Evolutionary conservation across 2,329 filamentous ascomycete species (phyloP), one percentile per base, ranked within the genome.

Genomic region (Ophiosphaerella korrae): DNA sequence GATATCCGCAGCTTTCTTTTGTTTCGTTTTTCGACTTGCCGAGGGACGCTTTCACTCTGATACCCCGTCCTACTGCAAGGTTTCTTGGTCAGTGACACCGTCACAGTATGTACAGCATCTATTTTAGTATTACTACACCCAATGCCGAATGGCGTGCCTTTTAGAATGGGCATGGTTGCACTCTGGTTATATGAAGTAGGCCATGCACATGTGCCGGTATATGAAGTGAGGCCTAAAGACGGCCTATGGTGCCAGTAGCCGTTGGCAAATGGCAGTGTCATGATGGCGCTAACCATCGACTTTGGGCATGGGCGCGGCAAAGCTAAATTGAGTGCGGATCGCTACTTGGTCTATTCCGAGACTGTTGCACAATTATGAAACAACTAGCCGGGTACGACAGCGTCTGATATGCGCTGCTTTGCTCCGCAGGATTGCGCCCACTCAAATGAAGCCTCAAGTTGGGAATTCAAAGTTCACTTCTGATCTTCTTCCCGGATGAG

Each of bases 11-110:
- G 46, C 42, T 36, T 43, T 54, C 48, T 48, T 41, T 43, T 52
- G 44, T 51, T 48, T 52, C 33, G 14, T 39, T 43, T 53, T 38
- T 34, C 12, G 38, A 35, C 29, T 26, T 50, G 39, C 44, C 48
- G 52, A 60, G 38, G 59, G 58, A 57, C 44, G 52, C 48, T 48
- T 61, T 62, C 56, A 55, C 65, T 61, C 58, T 69, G 67, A 70
- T 70, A 70, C 67, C 67, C 62, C 63, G 56, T 54, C 53, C 49
- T 48, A 18, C 41, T 42, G 48, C 52, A 45, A 45, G 41, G 45
- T 42, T 40, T 51, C 31, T 50, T 59, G 38, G 42, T 48, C 45
- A 35, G 26, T 40, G 44, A 34, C 48, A 45, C 44, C 16, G 49
- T 37, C 44, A 46, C 38, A 46, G 34, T 53, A 29, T 11, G 26